Conservation (phyloP, 441 rosid species). For the Euphorbia schlechtendalii region DNA sequence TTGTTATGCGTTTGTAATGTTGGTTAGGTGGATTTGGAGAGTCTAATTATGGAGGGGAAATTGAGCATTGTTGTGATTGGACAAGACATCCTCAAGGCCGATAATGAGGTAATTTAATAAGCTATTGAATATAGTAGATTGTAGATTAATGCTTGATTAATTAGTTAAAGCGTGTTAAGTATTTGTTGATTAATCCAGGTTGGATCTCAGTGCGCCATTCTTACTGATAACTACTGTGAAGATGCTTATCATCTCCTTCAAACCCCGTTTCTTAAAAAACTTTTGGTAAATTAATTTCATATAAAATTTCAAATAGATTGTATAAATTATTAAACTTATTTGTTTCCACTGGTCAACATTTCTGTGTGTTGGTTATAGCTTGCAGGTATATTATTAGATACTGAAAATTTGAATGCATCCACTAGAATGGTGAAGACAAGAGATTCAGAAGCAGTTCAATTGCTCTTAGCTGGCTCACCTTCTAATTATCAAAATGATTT, state of each 20-base stretch:
- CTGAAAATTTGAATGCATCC: slow-evolving; percentile 37
- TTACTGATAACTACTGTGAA: slow-evolving; percentile 60
- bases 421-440: slow-evolving; percentile 35
- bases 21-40: slow-evolving; percentile 53
- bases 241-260: slow-evolving; percentile 56
- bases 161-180: neutral
- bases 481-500: slow-evolving; percentile 38
- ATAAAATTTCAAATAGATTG: neutral
- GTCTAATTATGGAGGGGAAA: slow-evolving; percentile 42
- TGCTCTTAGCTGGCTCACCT: slow-evolving; percentile 45
- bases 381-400: slow-evolving; percentile 58
- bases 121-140: neutral
- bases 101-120: slow-evolving; percentile 36
- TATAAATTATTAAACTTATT: neutral
- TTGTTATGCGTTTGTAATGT: no score
- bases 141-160: neutral
- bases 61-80: slow-evolving; percentile 46
- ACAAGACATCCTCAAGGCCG: slow-evolving; percentile 43
- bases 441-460: slow-evolving; percentile 59
- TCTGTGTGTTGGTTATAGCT: slow-evolving; percentile 32
- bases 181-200: slow-evolving; percentile 27
- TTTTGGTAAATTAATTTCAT: slow-evolving; percentile 32
- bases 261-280: slow-evolving; percentile 39
- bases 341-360: neutral
- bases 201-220: slow-evolving; percentile 51